Conservation (phyloP, 768 basidiomycete genomes). For the Mycena pura region DNA sequence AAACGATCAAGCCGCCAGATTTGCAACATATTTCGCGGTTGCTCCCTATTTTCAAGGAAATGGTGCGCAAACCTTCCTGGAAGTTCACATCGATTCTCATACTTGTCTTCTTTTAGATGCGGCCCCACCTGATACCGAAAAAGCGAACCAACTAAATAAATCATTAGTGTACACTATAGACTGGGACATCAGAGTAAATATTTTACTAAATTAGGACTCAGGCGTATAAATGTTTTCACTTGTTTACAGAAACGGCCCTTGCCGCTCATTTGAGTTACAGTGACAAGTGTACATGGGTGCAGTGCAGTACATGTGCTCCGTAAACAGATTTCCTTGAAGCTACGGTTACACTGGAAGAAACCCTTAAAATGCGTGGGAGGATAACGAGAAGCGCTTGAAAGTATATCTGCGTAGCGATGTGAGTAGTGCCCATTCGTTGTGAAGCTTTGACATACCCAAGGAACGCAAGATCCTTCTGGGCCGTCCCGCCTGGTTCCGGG, state of each 20-base stretch:
- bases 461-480: constrained; percentile 69
- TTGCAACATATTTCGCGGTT: constrained; percentile 80
- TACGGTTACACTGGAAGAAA: too few relatives aligned
- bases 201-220: constrained; percentile 9
- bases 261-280: too few relatives aligned
- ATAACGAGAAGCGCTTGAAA: constrained; percentile 77
- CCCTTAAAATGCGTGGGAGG: constrained; percentile 60
- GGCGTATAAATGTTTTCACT: constrained; percentile 5
- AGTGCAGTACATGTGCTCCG: too few relatives aligned
- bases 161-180: not conserved
- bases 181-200: constrained; percentile 1
- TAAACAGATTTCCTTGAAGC: too few relatives aligned
- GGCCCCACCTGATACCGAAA: constrained; percentile 19
- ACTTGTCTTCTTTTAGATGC: constrained; percentile 14
- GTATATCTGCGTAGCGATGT: constrained; percentile 61
- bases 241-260: not conserved
- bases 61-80: constrained; percentile 59
- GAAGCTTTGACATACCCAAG: constrained; percentile 68
- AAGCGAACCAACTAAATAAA: constrained; percentile 18
- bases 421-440: not conserved
- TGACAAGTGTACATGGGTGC: too few relatives aligned
- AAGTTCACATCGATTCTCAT: not conserved
- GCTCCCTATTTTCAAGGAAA: constrained; percentile 89
- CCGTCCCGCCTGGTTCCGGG: constrained; percentile 43
- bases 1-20: constrained; percentile 72